These are phyloP conservation scores for Setaria italica DNA, from an alignment of 202 grass and related monocot genomes.

Conservation along the genomic window DNA sequence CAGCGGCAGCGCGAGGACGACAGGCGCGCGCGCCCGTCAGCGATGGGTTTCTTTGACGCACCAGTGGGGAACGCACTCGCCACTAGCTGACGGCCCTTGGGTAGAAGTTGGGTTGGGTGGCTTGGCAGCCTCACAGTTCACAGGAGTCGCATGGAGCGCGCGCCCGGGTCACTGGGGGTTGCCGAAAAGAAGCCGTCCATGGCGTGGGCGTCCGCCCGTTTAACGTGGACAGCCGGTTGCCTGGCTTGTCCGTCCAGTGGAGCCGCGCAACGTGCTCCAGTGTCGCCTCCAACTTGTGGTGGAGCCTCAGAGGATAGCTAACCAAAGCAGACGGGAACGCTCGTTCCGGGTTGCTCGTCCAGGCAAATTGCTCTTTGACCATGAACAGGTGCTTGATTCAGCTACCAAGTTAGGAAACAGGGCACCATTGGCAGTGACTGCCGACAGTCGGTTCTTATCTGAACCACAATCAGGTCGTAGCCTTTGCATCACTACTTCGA, in stretches of 20 bases:
- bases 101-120: not conserved
- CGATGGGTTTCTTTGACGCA: not conserved
- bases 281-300: not conserved
- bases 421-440: not conserved
- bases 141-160: not conserved
- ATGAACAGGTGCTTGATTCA: too few species aligned
- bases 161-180: not conserved
- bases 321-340: not conserved
- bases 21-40: too few species aligned
- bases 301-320: not conserved
- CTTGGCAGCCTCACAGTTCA: not conserved
- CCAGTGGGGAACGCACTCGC: not conserved
- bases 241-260: not conserved
- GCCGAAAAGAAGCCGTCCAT: not conserved
- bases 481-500: not conserved
- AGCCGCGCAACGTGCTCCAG: not conserved
- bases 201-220: not conserved
- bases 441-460: not conserved
- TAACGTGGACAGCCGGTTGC: not conserved
- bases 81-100: not conserved
- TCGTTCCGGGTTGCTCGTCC: not conserved
- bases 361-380: not conserved
- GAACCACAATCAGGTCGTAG: not conserved
- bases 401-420: not conserved
- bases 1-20: too few species aligned